Base-by-base conservation (phyloP, 148 eudicot species). In the Silene conica region DNA sequence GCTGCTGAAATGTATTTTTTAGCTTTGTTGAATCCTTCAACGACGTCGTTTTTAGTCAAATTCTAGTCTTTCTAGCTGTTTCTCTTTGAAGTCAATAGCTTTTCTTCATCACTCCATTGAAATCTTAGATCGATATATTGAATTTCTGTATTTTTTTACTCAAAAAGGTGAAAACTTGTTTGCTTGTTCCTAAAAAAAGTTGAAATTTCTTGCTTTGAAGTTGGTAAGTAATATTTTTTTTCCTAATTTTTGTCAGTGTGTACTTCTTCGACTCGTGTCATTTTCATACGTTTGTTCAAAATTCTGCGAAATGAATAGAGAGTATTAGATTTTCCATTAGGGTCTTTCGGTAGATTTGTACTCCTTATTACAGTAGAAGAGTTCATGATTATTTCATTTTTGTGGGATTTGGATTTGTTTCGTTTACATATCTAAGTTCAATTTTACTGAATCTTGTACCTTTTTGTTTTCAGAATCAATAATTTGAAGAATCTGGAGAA, bases 11-110 rank as follows among this genome's bases (percentile, higher is more conserved):
- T 25, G n/a, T 70, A 25, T 52, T 25, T 28, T 46, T 15, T 19
- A 18, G 48, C 52, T 50, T 48, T 74, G 81, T 81, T 77, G 75
- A 71, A 77, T 77, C 52, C 2, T 71, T 48, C 34, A 20, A 46
- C 65, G 71, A 6, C 77, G 71, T 67, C 77, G 71, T 75, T 63
- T 74, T 10, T 57, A 62, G 83, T 80, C 83, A 81, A 81, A 38
- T 67, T 72, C n/a, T 16, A 28, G 80, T 77, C 77, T 73, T 68
- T 69, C 68, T 61, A 20, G 10, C 46, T 50, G 3, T 43, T 58
- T 80, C 46, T 31, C n/a, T 67, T 70, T 48, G 0, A 7, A 80
- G 46, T 66, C 20, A 21, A 59, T 14, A 59, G 16, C 67, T 59
- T n/a, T 67, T 48, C 67, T 65, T 34, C 56, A 1, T 7, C 63